phyloP scores from a whole-genome alignment of 108 stramenopile species.

The Fragilaria crotonensis region DNA sequence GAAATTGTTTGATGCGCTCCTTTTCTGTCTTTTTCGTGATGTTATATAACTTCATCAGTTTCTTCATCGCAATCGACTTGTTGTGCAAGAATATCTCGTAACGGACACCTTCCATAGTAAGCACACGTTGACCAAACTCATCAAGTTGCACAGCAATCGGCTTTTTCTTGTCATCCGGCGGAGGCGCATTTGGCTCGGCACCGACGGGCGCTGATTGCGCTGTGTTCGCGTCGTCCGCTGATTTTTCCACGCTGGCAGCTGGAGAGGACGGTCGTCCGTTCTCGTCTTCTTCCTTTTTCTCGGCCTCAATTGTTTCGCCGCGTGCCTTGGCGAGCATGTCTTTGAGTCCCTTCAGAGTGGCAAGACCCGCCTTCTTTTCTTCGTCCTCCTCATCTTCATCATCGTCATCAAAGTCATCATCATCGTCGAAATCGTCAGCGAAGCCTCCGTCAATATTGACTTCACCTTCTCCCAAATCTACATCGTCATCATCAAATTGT shows the following conservation, averaged over 20 bases:
- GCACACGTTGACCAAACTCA: constrained; percentile 65
- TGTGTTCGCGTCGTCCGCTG: neutral
- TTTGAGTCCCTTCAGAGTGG: constrained; percentile 64
- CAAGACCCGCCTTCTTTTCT: constrained; percentile 61
- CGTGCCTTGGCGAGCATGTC: constrained; percentile 70
- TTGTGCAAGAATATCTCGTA: constrained; percentile 79
- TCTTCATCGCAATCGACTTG: constrained; percentile 63
- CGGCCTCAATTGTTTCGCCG: constrained; percentile 40
- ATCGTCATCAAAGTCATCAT: constrained; percentile 52
- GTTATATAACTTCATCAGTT: constrained; percentile 73
- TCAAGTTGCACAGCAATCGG: constrained; percentile 43
- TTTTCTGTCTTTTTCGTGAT: constrained; percentile 50
- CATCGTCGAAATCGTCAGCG: constrained; percentile 35
- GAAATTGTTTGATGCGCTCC: constrained; percentile 53
- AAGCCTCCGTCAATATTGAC: constrained; percentile 49
- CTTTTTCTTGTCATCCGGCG: neutral
- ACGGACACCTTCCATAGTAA: constrained; percentile 64
- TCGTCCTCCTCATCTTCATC: constrained; percentile 37
- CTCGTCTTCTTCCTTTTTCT: constrained; percentile 16
- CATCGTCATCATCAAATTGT: constrained; percentile 88
- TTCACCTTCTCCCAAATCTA: constrained; percentile 74
- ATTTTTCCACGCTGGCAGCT: neutral
- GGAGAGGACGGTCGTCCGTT: constrained; percentile 7
- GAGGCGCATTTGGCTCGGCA: neutral
- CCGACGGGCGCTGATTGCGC: neutral